Evolutionary conservation across 192 early-diverging fungal species (phyloP).

Genomic region (Globomyces pollinis-pini): DNA sequence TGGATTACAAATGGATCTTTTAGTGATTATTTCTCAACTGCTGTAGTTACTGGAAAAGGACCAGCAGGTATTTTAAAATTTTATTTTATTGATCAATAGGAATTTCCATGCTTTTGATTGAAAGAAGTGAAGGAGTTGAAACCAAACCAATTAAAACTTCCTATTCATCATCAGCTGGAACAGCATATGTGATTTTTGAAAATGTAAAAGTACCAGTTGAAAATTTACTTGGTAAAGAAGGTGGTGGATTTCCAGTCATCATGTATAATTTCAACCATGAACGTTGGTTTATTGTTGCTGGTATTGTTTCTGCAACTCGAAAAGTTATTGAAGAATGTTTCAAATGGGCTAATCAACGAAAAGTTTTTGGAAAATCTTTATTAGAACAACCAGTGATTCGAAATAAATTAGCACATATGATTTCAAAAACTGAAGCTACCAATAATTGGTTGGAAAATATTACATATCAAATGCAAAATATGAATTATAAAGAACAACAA

Average conservation of each 20-base stretch:
- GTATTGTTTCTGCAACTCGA: slow-evolving; percentile 33
- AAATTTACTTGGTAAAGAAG: slow-evolving; percentile 61
- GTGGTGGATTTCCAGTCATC: slow-evolving; percentile 59
- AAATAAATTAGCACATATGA: slow-evolving; percentile 60
- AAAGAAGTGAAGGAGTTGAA: slow-evolving; percentile 47
- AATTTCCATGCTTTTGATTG: slow-evolving; percentile 66
- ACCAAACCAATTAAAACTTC: slow-evolving; percentile 64
- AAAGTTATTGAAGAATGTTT: slow-evolving; percentile 46
- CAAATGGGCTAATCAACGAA: slow-evolving; percentile 67
- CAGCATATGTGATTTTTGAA: slow-evolving; percentile 53
- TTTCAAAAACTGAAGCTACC: slow-evolving; percentile 37
- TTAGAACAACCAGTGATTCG: slow-evolving; percentile 67
- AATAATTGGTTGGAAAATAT: slow-evolving; percentile 55
- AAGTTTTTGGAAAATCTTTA: slow-evolving; percentile 62
- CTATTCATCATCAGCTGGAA: slow-evolving; percentile 56
- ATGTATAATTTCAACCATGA: slow-evolving; percentile 71
- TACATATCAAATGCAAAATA: slow-evolving; percentile 64
- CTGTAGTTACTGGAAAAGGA: slow-evolving; percentile 38
- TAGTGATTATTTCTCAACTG: slow-evolving; percentile 47
- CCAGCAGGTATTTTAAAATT: too few relatives aligned
- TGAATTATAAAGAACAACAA: slow-evolving; percentile 57
- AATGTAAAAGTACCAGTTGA: slow-evolving; percentile 70
- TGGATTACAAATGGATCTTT: slow-evolving; percentile 43
- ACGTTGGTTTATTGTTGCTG: slow-evolving; percentile 48
- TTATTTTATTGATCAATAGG: too few relatives aligned